A percentile compares a stretch with the other conserved stretches of the same genome.
Conservation (phyloP, 2,329 filamentous ascomycete species). For the Arthrinium puccinioides region DNA sequence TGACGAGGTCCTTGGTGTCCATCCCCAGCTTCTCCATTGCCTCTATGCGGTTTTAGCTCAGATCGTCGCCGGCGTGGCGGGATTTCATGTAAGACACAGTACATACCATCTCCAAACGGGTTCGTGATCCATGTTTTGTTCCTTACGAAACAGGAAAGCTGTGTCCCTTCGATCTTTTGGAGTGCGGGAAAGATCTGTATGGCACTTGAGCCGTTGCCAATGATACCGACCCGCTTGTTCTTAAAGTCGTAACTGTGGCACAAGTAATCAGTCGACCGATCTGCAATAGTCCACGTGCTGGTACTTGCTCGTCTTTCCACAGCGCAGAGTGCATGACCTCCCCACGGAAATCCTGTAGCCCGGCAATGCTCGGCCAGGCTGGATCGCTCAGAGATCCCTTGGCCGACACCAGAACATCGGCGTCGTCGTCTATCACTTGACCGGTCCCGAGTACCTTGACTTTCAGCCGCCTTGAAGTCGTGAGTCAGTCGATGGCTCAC, state of each 20-base stretch:
- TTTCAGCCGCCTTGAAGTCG: constrained; percentile 26
- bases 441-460: constrained; percentile 27
- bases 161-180: constrained; percentile 32
- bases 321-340: constrained; percentile 37
- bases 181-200: constrained; percentile 46
- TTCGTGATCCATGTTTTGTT: constrained; percentile 43
- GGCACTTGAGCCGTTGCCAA: constrained; percentile 44
- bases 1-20: constrained; percentile 27
- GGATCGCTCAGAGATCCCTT: constrained; percentile 35
- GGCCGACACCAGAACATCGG: constrained; percentile 32
- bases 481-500: too few relatives aligned
- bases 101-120: constrained; percentile 33
- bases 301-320: constrained; percentile 32
- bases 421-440: constrained; percentile 29
- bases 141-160: constrained; percentile 38
- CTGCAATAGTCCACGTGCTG: background rate
- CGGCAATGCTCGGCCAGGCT: constrained; percentile 35
- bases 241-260: constrained; percentile 33
- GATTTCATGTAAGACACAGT: background rate
- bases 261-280: background rate
- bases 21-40: constrained; percentile 35
- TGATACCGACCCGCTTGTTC: constrained; percentile 40
- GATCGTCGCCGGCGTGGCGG: too few relatives aligned
- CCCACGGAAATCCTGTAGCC: constrained; percentile 31
- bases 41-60: constrained; percentile 11